These are phyloP conservation scores for Apiotrichum domesticum DNA, from an alignment of 1,284 basidiomycete genomes.

Conservation along the genomic window DNA sequence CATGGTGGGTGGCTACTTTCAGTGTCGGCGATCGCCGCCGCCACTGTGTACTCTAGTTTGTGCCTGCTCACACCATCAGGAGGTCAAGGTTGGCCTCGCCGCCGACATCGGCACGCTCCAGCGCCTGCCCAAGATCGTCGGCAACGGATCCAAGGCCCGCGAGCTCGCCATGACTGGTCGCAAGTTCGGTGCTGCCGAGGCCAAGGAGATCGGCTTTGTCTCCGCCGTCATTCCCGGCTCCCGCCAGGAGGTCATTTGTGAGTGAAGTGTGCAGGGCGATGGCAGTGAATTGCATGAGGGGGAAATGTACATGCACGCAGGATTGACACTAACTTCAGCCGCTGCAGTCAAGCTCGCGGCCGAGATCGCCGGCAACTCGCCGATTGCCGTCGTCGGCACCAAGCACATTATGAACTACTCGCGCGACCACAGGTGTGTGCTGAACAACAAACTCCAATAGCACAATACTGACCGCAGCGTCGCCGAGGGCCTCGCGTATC, in stretches of 20 bases:
- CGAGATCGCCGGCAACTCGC: slow-evolving; percentile 56
- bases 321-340: slow-evolving; percentile 22
- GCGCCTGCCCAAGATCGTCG: slow-evolving; percentile 71
- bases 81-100: slow-evolving; percentile 83
- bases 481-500: slow-evolving; percentile 67
- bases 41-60: neutral
- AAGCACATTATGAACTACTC: slow-evolving; percentile 59
- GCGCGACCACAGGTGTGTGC: slow-evolving; percentile 1
- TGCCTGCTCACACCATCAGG: slow-evolving; percentile 49
- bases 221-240: slow-evolving; percentile 67
- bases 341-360: slow-evolving; percentile 56
- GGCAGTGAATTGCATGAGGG: too few species aligned
- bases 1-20: slow-evolving; percentile 53
- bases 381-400: slow-evolving; percentile 72
- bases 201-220: slow-evolving; percentile 66
- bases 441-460: too few species aligned
- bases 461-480: slow-evolving; percentile 52
- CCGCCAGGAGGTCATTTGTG: slow-evolving; percentile 50
- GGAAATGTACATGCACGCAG: neutral
- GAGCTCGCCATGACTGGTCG: slow-evolving; percentile 77
- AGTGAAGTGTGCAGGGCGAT: slow-evolving; percentile 8
- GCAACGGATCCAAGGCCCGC: slow-evolving; percentile 68
- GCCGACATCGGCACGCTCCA: slow-evolving; percentile 88
- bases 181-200: slow-evolving; percentile 65
- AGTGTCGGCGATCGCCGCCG: neutral